phyloP scores from a whole-genome alignment of 164 flowering plant species.

The Piper longum region DNA sequence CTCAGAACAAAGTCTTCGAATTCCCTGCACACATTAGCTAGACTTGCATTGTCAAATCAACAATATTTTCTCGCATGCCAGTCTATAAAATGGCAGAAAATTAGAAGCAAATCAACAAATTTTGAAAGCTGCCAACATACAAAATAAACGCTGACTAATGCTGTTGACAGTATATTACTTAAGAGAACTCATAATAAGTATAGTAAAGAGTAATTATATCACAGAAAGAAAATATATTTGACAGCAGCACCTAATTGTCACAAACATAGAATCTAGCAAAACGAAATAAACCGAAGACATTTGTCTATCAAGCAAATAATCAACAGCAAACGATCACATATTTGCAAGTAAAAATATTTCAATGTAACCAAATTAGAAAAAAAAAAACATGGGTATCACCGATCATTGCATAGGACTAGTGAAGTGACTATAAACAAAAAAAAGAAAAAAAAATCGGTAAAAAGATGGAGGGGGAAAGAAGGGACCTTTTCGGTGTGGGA shows the following conservation, averaged over 20 bases:
- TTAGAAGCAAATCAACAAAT: background rate
- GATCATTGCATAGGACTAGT: background rate
- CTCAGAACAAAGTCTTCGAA: conserved; percentile 84
- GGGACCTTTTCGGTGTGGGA: conserved; percentile 75
- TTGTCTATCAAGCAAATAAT: no score
- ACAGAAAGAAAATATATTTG: no score
- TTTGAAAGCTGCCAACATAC: no score
- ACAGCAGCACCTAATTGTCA: no score
- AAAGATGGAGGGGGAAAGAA: background rate
- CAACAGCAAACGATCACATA: background rate
- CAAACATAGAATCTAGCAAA: no score
- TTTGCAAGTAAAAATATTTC: background rate
- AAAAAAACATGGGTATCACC: background rate
- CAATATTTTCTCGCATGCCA: background rate
- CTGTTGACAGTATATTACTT: no score
- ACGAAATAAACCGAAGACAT: no score
- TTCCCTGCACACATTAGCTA: conserved; percentile 44
- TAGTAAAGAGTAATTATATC: no score
- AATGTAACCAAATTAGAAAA: background rate
- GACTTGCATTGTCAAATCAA: background rate
- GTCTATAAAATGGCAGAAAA: background rate
- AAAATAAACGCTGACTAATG: no score
- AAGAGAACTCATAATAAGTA: no score
- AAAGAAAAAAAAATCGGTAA: background rate
- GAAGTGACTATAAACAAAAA: background rate